Conservation (phyloP, 148 eudicot species). For the Vaccinium vitisidaea region DNA sequence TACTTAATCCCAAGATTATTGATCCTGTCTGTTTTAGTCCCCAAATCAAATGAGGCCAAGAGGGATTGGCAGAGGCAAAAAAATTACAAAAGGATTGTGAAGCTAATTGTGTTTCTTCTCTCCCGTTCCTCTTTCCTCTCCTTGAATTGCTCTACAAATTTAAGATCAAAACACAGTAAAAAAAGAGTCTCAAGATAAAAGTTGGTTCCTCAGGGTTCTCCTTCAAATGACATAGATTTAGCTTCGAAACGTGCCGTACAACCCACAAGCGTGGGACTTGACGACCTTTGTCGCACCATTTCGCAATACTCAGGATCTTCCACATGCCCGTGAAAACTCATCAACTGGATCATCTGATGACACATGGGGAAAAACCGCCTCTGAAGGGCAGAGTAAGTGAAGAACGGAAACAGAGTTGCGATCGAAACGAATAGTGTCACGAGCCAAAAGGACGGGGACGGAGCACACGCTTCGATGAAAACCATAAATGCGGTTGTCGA, state of each 20-base stretch:
- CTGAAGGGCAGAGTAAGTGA: slow-evolving; percentile 34
- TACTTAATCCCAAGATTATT: no score
- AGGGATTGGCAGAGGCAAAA: background rate
- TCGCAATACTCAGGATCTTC: slow-evolving; percentile 34
- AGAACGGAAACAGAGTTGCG: slow-evolving; percentile 37
- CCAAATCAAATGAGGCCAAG: no score
- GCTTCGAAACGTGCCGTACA: slow-evolving; percentile 35
- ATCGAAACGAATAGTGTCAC: slow-evolving; percentile 40
- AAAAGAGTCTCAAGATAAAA: background rate
- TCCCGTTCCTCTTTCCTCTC: background rate
- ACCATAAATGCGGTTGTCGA: slow-evolving; percentile 55
- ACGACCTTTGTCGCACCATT: slow-evolving; percentile 30
- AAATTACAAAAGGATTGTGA: background rate
- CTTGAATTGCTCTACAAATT: background rate
- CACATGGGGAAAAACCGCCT: slow-evolving; percentile 35
- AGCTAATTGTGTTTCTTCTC: background rate
- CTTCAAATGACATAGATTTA: slow-evolving; percentile 20
- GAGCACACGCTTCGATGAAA: slow-evolving; percentile 53
- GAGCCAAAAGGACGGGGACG: slow-evolving; percentile 52
- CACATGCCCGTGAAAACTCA: slow-evolving; percentile 20
- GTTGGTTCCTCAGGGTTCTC: background rate
- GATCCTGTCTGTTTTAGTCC: no score
- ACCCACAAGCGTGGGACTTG: slow-evolving; percentile 30
- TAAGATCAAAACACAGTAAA: background rate
- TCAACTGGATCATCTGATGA: slow-evolving; percentile 36